Evolutionary conservation across 768 basidiomycete species (phyloP).

Genomic region (Crassisporium funariophilum): DNA sequence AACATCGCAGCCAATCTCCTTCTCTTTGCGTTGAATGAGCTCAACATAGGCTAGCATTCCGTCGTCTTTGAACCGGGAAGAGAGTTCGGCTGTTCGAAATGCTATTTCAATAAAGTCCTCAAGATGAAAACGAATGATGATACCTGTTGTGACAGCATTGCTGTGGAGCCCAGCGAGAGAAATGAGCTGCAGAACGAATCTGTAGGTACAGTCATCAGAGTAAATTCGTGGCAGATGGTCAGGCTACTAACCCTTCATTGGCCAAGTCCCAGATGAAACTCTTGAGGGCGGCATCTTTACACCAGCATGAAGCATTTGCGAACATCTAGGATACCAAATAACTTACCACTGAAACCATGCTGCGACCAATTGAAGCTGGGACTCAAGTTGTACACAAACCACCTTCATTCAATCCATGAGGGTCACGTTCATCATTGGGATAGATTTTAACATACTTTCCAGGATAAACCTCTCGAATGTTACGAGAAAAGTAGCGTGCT

Average conservation of each 20-base stretch:
- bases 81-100: constrained; percentile 64
- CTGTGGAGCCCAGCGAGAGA: constrained; percentile 91
- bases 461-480: constrained; percentile 71
- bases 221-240: constrained; percentile 1
- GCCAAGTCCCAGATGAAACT: constrained; percentile 89
- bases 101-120: constrained; percentile 2
- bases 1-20: constrained; percentile 86
- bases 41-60: constrained; percentile 95
- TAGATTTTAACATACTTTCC: constrained; percentile 54
- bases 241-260: constrained; percentile 69
- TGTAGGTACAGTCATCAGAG: constrained; percentile 28
- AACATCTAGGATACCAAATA: background rate
- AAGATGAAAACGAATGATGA: background rate
- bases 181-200: constrained; percentile 87
- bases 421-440: background rate
- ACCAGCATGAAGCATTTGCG: constrained; percentile 4
- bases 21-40: constrained; percentile 85
- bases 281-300: constrained; percentile 69
- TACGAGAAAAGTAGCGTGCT: constrained; percentile 75
- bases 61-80: constrained; percentile 77
- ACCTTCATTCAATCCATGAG: constrained; percentile 39
- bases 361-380: constrained; percentile 94
- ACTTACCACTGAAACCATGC: constrained; percentile 71
- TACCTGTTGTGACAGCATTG: constrained; percentile 77
- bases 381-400: constrained; percentile 92